Conservation (phyloP, 106 monocot genomes). For the Ottelia alismoides region DNA sequence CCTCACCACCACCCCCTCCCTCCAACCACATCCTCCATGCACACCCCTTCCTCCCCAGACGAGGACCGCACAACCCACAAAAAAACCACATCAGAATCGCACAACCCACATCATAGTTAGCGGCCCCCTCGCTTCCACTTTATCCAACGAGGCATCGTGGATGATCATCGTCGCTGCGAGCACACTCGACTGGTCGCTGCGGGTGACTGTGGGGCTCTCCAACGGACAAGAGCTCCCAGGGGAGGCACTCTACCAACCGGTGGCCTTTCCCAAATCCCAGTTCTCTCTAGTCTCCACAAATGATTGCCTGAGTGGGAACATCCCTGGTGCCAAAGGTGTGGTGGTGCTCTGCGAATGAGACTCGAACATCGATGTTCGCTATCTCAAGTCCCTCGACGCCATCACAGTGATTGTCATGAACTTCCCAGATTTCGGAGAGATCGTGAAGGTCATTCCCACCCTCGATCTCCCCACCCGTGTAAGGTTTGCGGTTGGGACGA, state of each 20-base stretch:
- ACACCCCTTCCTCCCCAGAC: too few relatives aligned
- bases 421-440: neutral
- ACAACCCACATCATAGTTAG: too few relatives aligned
- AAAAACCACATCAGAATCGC: too few relatives aligned
- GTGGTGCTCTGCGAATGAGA: slow-evolving; percentile 51
- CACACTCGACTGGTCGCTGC: slow-evolving; percentile 20
- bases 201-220: slow-evolving; percentile 48
- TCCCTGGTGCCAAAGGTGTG: neutral
- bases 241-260: slow-evolving; percentile 27
- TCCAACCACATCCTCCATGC: too few relatives aligned
- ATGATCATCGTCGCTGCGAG: slow-evolving; percentile 42
- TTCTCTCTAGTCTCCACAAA: too few relatives aligned
- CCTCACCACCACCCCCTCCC: too few relatives aligned
- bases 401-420: slow-evolving; percentile 61
- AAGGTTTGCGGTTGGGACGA: neutral
- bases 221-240: slow-evolving; percentile 27
- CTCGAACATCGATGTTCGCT: too few relatives aligned
- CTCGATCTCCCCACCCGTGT: neutral
- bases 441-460: neutral
- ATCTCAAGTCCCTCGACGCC: slow-evolving; percentile 31
- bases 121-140: slow-evolving; percentile 9
- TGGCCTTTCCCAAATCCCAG: slow-evolving; percentile 2
- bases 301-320: too few relatives aligned
- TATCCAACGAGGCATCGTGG: slow-evolving; percentile 40
- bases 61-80: too few relatives aligned